A percentile compares a stretch with the other conserved stretches of the same genome.
phyloP scores from a whole-genome alignment of 257 asterid species.

The Solanum paucissectum region DNA sequence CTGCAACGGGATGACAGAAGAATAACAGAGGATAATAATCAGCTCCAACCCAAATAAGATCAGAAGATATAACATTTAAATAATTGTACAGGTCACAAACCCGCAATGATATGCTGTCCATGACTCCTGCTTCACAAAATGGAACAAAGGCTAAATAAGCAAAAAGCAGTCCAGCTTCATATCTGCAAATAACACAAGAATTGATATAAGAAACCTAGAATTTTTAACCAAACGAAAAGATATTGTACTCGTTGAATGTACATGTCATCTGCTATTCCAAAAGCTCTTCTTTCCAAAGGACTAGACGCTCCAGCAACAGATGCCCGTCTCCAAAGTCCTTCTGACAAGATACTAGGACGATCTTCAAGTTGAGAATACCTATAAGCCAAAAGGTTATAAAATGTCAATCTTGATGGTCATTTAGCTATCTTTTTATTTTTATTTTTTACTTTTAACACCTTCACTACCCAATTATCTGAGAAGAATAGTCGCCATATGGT shows the following conservation, averaged over 20 bases:
- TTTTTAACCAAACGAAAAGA: background rate
- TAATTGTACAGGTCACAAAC: constrained; percentile 24
- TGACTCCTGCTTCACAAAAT: constrained; percentile 73
- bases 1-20: constrained; percentile 26
- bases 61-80: background rate
- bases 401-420: background rate
- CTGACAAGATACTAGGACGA: constrained; percentile 35
- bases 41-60: background rate
- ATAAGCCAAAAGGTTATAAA: constrained; percentile 1
- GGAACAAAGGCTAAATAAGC: constrained; percentile 77
- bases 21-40: background rate
- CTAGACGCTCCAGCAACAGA: constrained; percentile 64
- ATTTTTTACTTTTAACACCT: background rate
- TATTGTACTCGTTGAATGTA: constrained; percentile 5
- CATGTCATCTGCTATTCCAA: constrained; percentile 98
- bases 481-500: background rate
- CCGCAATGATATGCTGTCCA: constrained; percentile 77
- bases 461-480: background rate
- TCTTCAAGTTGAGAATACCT: constrained; percentile 65
- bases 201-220: background rate
- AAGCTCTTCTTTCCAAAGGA: constrained; percentile 70
- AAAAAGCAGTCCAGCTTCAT: constrained; percentile 89
- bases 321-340: constrained; percentile 91
- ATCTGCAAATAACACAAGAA: constrained; percentile 34
- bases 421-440: background rate